Percentiles rank a stretch among this genome's conserved stretches.
Evolutionary conservation across 805 yeast genomes (phyloP).

Genomic region (Starmerella ratchasimensis): DNA sequence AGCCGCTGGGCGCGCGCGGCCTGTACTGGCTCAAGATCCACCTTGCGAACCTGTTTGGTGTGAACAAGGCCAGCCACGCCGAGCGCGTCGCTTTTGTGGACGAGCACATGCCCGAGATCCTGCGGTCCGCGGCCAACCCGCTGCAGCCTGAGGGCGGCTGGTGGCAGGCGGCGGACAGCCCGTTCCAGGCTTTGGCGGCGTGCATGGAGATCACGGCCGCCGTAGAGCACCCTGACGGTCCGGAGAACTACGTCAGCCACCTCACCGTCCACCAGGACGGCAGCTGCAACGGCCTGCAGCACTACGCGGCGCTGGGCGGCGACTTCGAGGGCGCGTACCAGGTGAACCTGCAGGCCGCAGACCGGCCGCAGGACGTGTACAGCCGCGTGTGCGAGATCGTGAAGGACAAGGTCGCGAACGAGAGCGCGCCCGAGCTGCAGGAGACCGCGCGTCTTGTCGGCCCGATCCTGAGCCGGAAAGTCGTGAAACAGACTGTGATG

Average conservation of each 20-base stretch:
- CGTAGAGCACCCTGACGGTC: conserved; percentile 33
- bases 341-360: conserved; percentile 44
- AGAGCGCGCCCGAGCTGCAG: conserved; percentile 22
- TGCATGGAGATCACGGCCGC: conserved; percentile 44
- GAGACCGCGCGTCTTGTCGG: conserved; percentile 32
- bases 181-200: conserved; percentile 49
- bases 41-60: conserved; percentile 45
- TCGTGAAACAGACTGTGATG: conserved; percentile 96
- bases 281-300: conserved; percentile 55
- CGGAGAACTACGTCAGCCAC: conserved; percentile 36
- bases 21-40: conserved; percentile 50
- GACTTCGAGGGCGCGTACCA: conserved; percentile 51
- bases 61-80: conserved; percentile 39
- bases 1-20: conserved; percentile 39
- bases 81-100: conserved; percentile 40
- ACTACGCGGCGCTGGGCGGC: conserved; percentile 60
- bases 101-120: conserved; percentile 32
- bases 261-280: conserved; percentile 56
- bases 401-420: conserved; percentile 33
- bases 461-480: conserved; percentile 63
- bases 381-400: conserved; percentile 42
- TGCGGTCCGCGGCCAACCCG: conserved; percentile 38
- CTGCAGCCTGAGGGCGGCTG: conserved; percentile 30
- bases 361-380: conserved; percentile 50
- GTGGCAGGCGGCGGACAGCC: conserved; percentile 49